These are phyloP conservation scores for Plantago major DNA, from an alignment of 257 asterid species.

Conservation along the genomic window DNA sequence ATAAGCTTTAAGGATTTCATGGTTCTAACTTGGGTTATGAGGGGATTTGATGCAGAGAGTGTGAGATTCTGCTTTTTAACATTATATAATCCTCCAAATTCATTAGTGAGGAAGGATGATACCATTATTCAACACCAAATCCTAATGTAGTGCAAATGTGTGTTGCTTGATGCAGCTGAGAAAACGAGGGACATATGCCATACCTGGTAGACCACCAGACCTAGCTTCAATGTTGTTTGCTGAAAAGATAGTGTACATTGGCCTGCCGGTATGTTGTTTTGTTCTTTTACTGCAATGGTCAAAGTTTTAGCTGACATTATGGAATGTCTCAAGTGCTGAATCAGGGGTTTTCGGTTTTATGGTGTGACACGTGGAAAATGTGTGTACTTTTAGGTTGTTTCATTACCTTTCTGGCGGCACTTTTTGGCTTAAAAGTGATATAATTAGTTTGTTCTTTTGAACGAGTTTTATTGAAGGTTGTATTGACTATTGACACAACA, in stretches of 20 bases:
- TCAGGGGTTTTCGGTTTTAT: background rate
- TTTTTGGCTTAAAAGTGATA: background rate
- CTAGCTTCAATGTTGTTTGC: slow-evolving; percentile 71
- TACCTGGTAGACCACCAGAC: slow-evolving; percentile 83
- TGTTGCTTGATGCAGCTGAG: slow-evolving; percentile 56
- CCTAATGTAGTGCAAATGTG: background rate
- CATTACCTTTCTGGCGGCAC: background rate
- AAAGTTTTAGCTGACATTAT: background rate
- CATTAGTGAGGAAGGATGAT: background rate
- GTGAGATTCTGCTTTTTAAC: background rate
- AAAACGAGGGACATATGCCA: slow-evolving; percentile 66
- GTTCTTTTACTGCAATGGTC: background rate
- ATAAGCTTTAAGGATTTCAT: background rate
- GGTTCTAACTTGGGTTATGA: background rate
- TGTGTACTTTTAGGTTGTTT: no score
- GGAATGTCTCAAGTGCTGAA: background rate
- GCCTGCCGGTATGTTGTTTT: slow-evolving; percentile 73
- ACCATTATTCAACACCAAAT: no score
- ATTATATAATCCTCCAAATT: background rate
- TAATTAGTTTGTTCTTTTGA: no score
- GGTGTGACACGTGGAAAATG: no score
- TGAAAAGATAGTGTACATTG: slow-evolving; percentile 84
- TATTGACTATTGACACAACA: slow-evolving; percentile 1
- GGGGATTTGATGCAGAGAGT: background rate
- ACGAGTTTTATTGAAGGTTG: background rate